Evolutionary conservation across 1,284 basidiomycete species (phyloP), one percentile per base, ranked within the genome.

Genomic region (Chiua sp.): DNA sequence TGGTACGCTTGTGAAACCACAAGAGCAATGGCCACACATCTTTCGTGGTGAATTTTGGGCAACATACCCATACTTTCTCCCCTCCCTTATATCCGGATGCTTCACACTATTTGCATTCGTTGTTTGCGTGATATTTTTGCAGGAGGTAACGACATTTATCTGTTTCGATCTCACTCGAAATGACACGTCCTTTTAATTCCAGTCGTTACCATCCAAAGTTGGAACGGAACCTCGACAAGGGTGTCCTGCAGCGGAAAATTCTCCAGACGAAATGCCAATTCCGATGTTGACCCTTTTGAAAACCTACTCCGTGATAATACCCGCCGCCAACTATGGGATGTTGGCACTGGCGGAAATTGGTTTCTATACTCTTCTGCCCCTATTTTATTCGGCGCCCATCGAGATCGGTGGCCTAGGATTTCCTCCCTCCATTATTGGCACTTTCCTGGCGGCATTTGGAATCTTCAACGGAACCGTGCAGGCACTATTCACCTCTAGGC

Each of bases 371-470:
- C 79, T 92, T 23, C 81, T 87, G 26, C 89, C 90, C 6, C 70
- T 91, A 22, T 91, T 90, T 73, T 79, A 85, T 59, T 82, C 88
- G n/a, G 88, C 87, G 3, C 87, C 90, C 10, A 76, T 88, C 52
- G 77, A 78, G 52, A 75, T 85, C 10, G 89, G 90, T 51, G 90
- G 90, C 1, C 79, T 91, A 4, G 89, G 87, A 3, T 75, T 90
- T n/a, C 68, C 80, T 1, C 88, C 89, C 0, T 74, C 83, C 1
- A 73, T 68, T 28, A 90, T 91, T 47, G 90, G 89, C 8, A 77
- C 78, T 16, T 76, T 86, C 58, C 73, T 90, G 23, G 84, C 85
- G 12, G 58, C 75, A 2, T 86, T 80, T 64, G 90, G 88, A 7
- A 63, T 88, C n/a, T 65, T 83, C 56, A 85, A 88, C 64, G 89